phyloP scores from a whole-genome alignment of 2,329 filamentous ascomycete genomes.

The Tolypocladium tropicale region DNA sequence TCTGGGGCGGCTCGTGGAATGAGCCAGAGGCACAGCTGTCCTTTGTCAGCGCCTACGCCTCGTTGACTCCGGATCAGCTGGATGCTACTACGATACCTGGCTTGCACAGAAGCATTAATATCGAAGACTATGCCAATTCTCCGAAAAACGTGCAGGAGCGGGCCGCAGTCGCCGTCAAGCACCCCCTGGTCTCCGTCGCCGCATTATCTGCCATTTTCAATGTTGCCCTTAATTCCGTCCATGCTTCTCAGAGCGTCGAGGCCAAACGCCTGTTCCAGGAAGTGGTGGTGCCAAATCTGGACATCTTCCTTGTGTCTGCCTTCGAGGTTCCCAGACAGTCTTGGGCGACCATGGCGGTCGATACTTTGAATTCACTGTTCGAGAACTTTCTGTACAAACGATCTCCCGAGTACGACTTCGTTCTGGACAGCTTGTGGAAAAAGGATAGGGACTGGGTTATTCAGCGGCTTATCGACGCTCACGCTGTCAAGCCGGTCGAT shows the following conservation, averaged over 20 bases:
- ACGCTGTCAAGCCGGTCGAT: constrained; percentile 58
- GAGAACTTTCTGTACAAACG: constrained; percentile 74
- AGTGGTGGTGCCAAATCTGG: constrained; percentile 61
- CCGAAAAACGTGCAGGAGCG: constrained; percentile 38
- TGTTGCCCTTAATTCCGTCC: constrained; percentile 50
- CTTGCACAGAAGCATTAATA: constrained; percentile 65
- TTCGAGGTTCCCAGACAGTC: constrained; percentile 64
- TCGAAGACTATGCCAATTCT: constrained; percentile 43
- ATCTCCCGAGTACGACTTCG: constrained; percentile 72
- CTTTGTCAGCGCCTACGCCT: constrained; percentile 83
- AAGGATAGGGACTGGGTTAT: constrained; percentile 84
- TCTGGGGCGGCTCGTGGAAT: constrained; percentile 89
- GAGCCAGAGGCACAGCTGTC: constrained; percentile 81
- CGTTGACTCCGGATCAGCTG: constrained; percentile 62
- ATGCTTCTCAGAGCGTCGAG: constrained; percentile 52
- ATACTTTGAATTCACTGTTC: constrained; percentile 68
- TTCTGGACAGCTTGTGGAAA: constrained; percentile 83
- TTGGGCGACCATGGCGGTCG: constrained; percentile 64
- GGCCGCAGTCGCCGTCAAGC: constrained; percentile 57
- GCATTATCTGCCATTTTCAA: constrained; percentile 64
- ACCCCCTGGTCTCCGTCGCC: constrained; percentile 80
- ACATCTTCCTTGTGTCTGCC: constrained; percentile 69
- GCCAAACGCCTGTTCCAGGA: constrained; percentile 57
- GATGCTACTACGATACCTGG: constrained; percentile 80
- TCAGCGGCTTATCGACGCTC: constrained; percentile 68